Conservation (phyloP, 768 basidiomycete species). For the Dacryopinax spathularia region DNA sequence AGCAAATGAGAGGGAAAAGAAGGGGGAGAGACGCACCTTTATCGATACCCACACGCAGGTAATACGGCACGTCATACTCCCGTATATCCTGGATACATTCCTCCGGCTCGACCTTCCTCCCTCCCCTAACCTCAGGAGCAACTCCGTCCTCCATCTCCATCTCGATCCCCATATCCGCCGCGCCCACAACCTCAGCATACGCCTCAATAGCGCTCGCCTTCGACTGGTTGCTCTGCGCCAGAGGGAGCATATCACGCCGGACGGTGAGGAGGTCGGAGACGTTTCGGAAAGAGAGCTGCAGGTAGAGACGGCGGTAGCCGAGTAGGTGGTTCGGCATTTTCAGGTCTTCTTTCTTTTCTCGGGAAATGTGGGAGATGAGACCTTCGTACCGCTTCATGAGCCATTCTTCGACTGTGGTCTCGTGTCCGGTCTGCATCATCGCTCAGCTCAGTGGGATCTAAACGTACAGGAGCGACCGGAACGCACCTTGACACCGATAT, state of each 20-base stretch:
- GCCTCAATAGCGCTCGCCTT: constrained; percentile 93
- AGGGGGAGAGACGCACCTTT: constrained; percentile 34
- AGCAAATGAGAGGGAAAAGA: not conserved
- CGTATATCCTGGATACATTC: constrained; percentile 88
- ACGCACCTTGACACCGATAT: constrained; percentile 77
- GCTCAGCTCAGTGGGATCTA: constrained; percentile 7
- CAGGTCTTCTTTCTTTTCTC: constrained; percentile 84
- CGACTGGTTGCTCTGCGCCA: constrained; percentile 78
- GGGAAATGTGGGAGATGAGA: constrained; percentile 57
- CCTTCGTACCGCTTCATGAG: constrained; percentile 87
- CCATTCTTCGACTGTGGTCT: constrained; percentile 90
- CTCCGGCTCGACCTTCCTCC: constrained; percentile 58
- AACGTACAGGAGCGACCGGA: not conserved
- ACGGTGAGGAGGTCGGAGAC: constrained; percentile 83
- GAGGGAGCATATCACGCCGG: constrained; percentile 73
- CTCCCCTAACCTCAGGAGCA: constrained; percentile 39
- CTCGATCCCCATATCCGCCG: constrained; percentile 40
- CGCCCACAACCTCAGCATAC: constrained; percentile 87
- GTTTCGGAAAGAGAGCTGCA: constrained; percentile 82
- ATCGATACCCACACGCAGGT: constrained; percentile 97
- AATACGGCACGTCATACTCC: constrained; percentile 95
- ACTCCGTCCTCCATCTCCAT: constrained; percentile 47
- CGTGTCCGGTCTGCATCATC: constrained; percentile 52
- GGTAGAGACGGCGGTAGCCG: constrained; percentile 79
- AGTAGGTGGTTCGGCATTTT: constrained; percentile 91